Evolutionary conservation across 768 basidiomycete species (phyloP).

Genomic region (Suillus lakei): DNA sequence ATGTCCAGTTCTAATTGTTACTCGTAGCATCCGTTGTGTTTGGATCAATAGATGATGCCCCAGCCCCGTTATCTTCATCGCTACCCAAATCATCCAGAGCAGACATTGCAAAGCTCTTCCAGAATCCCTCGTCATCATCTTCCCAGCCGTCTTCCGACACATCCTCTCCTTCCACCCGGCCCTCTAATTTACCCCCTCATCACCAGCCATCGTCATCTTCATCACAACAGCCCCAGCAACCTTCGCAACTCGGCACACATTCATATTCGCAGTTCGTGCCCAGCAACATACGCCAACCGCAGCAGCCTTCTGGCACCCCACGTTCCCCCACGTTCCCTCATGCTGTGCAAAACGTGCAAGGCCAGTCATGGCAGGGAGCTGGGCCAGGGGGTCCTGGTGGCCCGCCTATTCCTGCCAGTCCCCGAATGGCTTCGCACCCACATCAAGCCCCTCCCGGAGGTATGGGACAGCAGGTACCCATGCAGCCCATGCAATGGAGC

Average conservation of each 20-base stretch:
- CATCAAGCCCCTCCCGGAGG: slow-evolving; percentile 56
- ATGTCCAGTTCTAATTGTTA: slow-evolving; percentile 14
- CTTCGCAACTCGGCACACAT: slow-evolving; percentile 49
- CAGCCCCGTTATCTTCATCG: too few species aligned
- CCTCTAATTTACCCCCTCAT: slow-evolving; percentile 60
- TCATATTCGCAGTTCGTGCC: slow-evolving; percentile 56
- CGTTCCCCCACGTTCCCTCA: slow-evolving; percentile 72
- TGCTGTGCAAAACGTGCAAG: too few species aligned
- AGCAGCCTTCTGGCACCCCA: slow-evolving; percentile 54
- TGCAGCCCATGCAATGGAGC: slow-evolving; percentile 46
- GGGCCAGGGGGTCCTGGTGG: slow-evolving; percentile 57
- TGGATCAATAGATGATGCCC: too few species aligned
- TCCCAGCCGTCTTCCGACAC: slow-evolving; percentile 57
- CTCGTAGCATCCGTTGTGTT: slow-evolving; percentile 69
- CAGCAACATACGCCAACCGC: slow-evolving; percentile 44
- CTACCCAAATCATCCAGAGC: slow-evolving; percentile 38
- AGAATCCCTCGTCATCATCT: slow-evolving; percentile 39
- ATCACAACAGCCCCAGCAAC: slow-evolving; percentile 30
- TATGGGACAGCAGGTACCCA: slow-evolving; percentile 51
- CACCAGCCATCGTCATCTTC: slow-evolving; percentile 43
- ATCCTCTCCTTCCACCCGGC: slow-evolving; percentile 60
- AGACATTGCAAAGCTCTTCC: slow-evolving; percentile 49
- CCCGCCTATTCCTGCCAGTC: slow-evolving; percentile 61
- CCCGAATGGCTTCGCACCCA: slow-evolving; percentile 65
- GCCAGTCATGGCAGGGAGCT: slow-evolving; percentile 52